Conservation (phyloP, 164 flowering plant species). For the Echeveria elegans region DNA sequence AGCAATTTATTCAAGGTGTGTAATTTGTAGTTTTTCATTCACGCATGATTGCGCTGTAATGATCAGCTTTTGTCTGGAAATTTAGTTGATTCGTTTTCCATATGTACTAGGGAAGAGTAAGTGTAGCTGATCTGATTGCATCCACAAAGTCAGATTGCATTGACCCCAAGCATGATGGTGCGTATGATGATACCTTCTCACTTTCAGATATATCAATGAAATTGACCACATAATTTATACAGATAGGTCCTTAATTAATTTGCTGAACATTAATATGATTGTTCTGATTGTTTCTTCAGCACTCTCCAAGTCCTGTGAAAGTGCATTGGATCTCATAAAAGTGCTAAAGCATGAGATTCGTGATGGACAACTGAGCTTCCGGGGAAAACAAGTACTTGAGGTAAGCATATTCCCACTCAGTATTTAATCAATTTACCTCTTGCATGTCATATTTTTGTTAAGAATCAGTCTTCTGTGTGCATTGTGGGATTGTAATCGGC, state of each 20-base stretch:
- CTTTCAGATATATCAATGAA: not conserved
- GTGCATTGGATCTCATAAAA: conserved; percentile 75
- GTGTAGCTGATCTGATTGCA: conserved; percentile 82
- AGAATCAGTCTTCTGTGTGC: not conserved
- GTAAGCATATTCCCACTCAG: conserved; percentile 33
- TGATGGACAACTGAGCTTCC: conserved; percentile 85
- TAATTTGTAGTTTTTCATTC: not conserved
- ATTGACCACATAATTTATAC: not conserved
- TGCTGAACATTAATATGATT: not conserved
- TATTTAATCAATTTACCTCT: too few species aligned
- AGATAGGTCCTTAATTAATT: not conserved
- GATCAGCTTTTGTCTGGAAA: not conserved
- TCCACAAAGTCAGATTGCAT: conserved; percentile 51
- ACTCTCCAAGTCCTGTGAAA: conserved; percentile 59
- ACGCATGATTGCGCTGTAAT: not conserved
- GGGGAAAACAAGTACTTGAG: conserved; percentile 88
- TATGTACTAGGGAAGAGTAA: conserved; percentile 59
- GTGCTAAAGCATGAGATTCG: conserved; percentile 84
- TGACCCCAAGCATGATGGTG: conserved; percentile 73
- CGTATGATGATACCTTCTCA: conserved; percentile 3
- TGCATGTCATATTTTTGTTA: not conserved
- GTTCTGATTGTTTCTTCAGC: conserved; percentile 32
- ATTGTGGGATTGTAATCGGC: not conserved
- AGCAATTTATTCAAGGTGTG: conserved; percentile 63
- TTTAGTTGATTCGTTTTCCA: not conserved